phyloP scores from a whole-genome alignment of 148 eudicot genomes.

The Rhododendron ovatum region DNA sequence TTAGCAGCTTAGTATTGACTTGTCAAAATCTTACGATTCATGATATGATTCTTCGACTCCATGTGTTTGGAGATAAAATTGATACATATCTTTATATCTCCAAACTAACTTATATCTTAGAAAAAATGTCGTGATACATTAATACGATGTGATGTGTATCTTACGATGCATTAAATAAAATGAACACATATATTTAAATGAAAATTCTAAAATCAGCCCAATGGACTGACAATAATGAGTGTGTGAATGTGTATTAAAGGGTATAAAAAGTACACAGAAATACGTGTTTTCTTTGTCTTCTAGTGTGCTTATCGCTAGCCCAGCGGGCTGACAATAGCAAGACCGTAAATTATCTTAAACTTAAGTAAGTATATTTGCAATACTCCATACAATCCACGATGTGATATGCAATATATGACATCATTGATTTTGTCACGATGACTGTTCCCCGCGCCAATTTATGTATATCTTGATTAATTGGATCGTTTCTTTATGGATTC shows the following conservation, averaged over 20 bases:
- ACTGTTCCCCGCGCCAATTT: too few relatives aligned
- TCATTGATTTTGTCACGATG: neutral
- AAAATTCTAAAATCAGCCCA: too few relatives aligned
- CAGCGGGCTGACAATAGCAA: too few relatives aligned
- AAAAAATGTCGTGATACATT: neutral
- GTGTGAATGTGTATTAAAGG: too few relatives aligned
- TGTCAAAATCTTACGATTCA: neutral
- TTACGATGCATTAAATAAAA: too few relatives aligned
- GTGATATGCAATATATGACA: neutral
- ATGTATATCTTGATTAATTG: too few relatives aligned
- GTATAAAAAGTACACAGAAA: too few relatives aligned
- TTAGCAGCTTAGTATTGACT: neutral
- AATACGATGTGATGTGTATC: neutral
- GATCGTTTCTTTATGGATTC: too few relatives aligned
- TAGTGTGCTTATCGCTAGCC: too few relatives aligned
- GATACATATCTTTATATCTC: neutral
- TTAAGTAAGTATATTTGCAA: neutral
- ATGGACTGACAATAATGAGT: too few relatives aligned
- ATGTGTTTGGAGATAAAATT: neutral
- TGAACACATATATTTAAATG: neutral
- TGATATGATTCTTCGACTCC: neutral
- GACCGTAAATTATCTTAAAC: neutral
- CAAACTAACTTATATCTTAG: too few relatives aligned
- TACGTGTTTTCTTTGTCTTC: too few relatives aligned
- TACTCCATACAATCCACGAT: neutral